Percentiles rank a stretch among this genome's conserved stretches.
These are phyloP conservation scores for Clavispora carvajalis DNA, from an alignment of 805 yeast species.

Conservation along the genomic window DNA sequence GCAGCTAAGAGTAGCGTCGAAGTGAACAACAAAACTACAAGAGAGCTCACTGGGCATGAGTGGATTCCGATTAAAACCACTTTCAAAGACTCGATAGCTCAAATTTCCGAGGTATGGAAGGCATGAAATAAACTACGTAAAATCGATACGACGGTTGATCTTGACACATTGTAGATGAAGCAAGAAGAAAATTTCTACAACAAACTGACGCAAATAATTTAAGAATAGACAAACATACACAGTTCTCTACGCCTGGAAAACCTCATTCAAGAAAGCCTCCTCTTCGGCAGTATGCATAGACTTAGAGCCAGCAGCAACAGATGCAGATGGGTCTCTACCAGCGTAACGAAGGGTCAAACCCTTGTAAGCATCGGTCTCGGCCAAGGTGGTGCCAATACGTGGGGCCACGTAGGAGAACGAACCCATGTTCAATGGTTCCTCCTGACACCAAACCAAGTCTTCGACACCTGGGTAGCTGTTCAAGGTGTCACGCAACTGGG, in stretches of 20 bases:
- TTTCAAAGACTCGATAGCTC: background rate
- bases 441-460: conserved; percentile 96
- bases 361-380: conserved; percentile 66
- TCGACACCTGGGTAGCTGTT: conserved; percentile 73
- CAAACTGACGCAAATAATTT: background rate
- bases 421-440: conserved; percentile 98
- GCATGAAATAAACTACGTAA: too few relatives aligned
- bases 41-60: background rate
- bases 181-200: too few relatives aligned
- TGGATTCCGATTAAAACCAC: background rate
- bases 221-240: background rate
- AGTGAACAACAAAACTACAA: background rate
- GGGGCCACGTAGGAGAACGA: conserved; percentile 76
- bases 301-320: conserved; percentile 97
- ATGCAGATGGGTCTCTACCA: conserved; percentile 97
- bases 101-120: background rate
- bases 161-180: too few relatives aligned
- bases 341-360: conserved; percentile 69
- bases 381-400: conserved; percentile 71
- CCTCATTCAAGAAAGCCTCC: conserved; percentile 76
- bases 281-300: conserved; percentile 84
- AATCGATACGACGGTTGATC: too few relatives aligned
- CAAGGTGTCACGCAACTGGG: conserved; percentile 81
- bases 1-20: background rate
- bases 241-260: conserved; percentile 8